A percentile compares a stretch with the other conserved stretches of the same genome.
Conservation (phyloP, 2,329 filamentous ascomycete genomes). For the Colletotrichum falcatum region DNA sequence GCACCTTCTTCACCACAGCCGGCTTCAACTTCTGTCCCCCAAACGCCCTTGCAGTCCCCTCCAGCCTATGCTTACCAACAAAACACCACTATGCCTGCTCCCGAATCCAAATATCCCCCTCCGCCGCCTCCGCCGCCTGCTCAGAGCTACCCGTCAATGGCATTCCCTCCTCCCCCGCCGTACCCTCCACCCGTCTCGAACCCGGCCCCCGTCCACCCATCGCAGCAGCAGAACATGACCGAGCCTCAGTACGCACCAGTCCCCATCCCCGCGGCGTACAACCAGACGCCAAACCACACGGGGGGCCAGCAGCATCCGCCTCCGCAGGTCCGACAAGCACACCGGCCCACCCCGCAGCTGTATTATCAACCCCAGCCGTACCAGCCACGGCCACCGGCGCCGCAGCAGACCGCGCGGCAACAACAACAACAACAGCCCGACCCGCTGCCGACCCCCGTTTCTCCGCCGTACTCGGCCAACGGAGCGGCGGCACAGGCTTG, state of each 20-base stretch:
- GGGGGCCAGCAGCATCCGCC: slow-evolving; percentile 1
- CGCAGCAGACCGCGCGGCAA: not conserved
- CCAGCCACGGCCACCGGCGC: not conserved
- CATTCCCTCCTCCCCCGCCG: not conserved
- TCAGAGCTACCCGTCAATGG: slow-evolving; percentile 5
- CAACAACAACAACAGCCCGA: slow-evolving; percentile 10
- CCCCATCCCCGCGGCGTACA: not conserved
- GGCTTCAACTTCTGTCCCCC: not conserved
- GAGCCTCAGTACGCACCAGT: not conserved
- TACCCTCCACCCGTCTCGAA: not conserved
- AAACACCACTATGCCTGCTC: not conserved
- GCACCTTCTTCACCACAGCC: not conserved
- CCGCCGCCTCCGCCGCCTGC: not conserved
- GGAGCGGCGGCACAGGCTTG: not conserved
- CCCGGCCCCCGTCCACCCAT: not conserved
- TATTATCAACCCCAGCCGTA: slow-evolving; percentile 10
- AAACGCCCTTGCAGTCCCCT: not conserved
- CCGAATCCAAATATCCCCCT: not conserved
- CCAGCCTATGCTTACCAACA: not conserved
- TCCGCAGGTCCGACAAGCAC: slow-evolving; percentile 12
- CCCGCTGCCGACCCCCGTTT: not conserved
- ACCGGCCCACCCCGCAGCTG: not conserved
- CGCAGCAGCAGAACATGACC: not conserved
- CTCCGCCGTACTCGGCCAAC: not conserved
- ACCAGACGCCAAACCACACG: not conserved